Conservation (phyloP, 768 basidiomycete genomes). For the Naganishia antarctica region DNA sequence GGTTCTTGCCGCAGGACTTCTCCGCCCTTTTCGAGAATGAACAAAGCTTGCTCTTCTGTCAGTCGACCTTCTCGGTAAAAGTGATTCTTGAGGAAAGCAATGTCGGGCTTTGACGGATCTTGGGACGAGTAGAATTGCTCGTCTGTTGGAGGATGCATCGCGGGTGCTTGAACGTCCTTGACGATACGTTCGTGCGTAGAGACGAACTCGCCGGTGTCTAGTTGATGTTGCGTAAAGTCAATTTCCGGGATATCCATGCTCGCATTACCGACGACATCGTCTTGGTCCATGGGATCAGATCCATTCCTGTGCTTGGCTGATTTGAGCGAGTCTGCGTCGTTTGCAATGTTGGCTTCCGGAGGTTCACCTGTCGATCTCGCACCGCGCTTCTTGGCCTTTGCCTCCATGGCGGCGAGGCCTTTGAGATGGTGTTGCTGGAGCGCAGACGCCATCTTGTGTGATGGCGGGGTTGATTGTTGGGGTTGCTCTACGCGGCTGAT, state of each 20-base stretch:
- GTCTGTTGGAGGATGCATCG: constrained; percentile 82
- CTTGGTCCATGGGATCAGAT: constrained; percentile 1
- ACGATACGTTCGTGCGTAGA: constrained; percentile 92
- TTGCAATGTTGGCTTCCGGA: background rate
- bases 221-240: constrained; percentile 84
- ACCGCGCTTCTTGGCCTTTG: constrained; percentile 11
- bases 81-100: constrained; percentile 97
- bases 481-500: background rate
- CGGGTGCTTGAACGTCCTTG: constrained; percentile 98
- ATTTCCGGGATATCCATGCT: constrained; percentile 55
- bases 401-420: constrained; percentile 7
- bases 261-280: constrained; percentile 2
- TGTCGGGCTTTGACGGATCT: constrained; percentile 85
- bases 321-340: background rate
- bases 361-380: background rate
- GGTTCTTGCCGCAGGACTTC: constrained; percentile 76
- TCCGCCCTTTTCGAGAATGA: constrained; percentile 74
- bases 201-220: constrained; percentile 86
- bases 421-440: constrained; percentile 10
- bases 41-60: constrained; percentile 90
- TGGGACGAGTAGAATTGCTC: constrained; percentile 85
- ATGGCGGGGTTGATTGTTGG: background rate
- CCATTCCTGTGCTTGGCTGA: background rate
- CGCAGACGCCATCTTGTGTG: background rate
- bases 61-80: constrained; percentile 93